Evolutionary conservation across 2,329 filamentous ascomycete species (phyloP).

Genomic region (Penicillium sp.): DNA sequence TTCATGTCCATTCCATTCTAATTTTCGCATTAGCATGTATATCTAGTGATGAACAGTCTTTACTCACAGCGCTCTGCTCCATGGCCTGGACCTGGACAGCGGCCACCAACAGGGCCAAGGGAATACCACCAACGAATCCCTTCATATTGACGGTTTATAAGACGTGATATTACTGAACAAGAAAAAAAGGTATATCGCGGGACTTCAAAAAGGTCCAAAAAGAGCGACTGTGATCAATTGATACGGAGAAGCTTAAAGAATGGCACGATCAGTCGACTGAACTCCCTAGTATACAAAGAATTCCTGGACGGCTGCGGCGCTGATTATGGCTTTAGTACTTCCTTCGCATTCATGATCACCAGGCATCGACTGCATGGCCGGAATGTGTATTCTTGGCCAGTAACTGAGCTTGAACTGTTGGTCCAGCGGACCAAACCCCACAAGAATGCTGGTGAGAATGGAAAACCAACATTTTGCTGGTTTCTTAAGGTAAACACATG

Average conservation of each 20-base stretch:
- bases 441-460: conserved; percentile 27
- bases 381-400: conserved; percentile 17
- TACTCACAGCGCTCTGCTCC: conserved; percentile 15
- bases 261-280: conserved; percentile 14
- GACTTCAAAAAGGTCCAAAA: conserved; percentile 12
- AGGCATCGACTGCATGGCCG: not conserved
- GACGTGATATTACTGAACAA: conserved; percentile 7
- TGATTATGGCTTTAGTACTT: conserved; percentile 24
- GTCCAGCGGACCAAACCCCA: not conserved
- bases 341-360: conserved; percentile 18
- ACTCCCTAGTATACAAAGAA: conserved; percentile 2
- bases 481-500: conserved; percentile 13
- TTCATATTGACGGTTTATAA: conserved; percentile 31
- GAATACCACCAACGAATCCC: conserved; percentile 36
- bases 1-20: not conserved
- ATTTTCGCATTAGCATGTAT: not conserved
- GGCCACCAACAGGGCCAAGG: conserved; percentile 36
- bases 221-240: conserved; percentile 19
- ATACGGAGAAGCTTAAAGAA: conserved; percentile 20
- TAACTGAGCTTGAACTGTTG: not conserved
- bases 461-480: conserved; percentile 1
- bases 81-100: conserved; percentile 29
- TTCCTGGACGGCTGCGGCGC: not conserved
- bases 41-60: not conserved
- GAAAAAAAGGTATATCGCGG: conserved; percentile 1